Base-by-base conservation (phyloP, 352 stramenopile genomes). In the Thraustochytrium sp. region DNA sequence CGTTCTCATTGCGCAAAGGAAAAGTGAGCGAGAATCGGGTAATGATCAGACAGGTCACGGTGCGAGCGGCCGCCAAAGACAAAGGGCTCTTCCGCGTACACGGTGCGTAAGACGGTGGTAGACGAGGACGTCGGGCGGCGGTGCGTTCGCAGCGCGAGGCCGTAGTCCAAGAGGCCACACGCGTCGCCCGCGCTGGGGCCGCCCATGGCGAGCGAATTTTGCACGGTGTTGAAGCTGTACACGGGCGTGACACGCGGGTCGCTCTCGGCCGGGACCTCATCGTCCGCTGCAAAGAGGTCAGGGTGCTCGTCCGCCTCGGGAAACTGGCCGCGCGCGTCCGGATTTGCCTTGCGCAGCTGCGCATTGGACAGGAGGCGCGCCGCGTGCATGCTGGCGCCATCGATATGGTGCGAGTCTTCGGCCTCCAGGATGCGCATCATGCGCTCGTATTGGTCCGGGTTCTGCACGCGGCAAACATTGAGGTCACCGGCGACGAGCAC, bases 1-100 rank as follows among this genome's bases (percentile, higher is more conserved):
- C n/a, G n/a, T n/a, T n/a, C n/a, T n/a, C n/a, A n/a, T n/a, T n/a
- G n/a, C n/a, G n/a, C n/a, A n/a, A 21, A 75, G 34, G 34, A 36
- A 61, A 75, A 75, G 36, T n/a, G 62, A 61, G 8, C 31, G 62
- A 75, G 36, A 9, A 75, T 23, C 36, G 62, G 62, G 40, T 75
- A 75, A 26, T 75, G 62, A 55, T 75, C 62, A 26, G 8, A 29
- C 5, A 75, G n/a, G 34, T 44, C 40, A 23, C 8, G 8, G 62
- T 55, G 62, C 8, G 8, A 8, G 36, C 31, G 36, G 5, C 40
- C 40, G 9, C 31, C 40, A 9, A 8, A 44, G 26, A 18, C 5
- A n/a, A 36, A 75, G 9, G 34, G 40, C 34, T 8, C n/a, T 13
- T 61, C 40, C 9, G 8, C 40, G 8, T 13, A 26, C 36, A 61